Conservation (phyloP, 2,329 filamentous ascomycete genomes). For the Diaporthe australafricana region DNA sequence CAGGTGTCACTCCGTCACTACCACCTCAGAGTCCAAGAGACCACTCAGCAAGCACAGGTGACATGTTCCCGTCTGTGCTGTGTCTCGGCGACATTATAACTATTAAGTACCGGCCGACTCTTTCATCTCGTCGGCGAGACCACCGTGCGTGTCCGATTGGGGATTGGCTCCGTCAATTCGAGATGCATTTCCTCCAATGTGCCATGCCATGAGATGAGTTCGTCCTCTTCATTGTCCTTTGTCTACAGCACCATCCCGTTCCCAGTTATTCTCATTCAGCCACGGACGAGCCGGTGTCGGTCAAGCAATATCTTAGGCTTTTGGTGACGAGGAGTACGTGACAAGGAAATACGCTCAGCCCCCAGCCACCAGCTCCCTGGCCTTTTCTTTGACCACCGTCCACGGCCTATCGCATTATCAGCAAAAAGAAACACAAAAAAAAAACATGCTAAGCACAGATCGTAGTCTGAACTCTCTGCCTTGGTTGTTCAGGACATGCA, state of each 20-base stretch:
- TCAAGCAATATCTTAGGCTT: not conserved
- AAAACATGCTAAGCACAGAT: not conserved
- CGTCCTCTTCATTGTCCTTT: conserved; percentile 2
- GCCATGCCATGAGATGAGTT: conserved; percentile 7
- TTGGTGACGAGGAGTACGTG: not conserved
- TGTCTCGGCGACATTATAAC: conserved; percentile 11
- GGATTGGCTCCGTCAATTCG: conserved; percentile 2
- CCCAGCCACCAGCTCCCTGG: conserved; percentile 2
- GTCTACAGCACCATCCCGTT: not conserved
- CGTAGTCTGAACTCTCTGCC: conserved; percentile 15
- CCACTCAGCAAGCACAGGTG: not conserved
- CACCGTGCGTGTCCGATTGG: conserved; percentile 21
- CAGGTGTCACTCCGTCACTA: conserved; percentile 11
- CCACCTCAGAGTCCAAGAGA: not conserved
- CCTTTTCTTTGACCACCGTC: conserved; percentile 10
- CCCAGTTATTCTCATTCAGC: not conserved
- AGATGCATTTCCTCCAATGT: not conserved
- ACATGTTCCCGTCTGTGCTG: conserved; percentile 3
- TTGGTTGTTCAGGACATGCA: not conserved
- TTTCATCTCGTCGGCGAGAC: conserved; percentile 18
- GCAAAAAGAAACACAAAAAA: not conserved
- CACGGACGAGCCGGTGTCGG: not conserved
- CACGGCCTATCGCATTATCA: conserved; percentile 2
- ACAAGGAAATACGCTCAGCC: not conserved
- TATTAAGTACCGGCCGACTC: not conserved